Base-by-base conservation (phyloP, 257 asterid genomes). In the Nicotiana noctiflora region DNA sequence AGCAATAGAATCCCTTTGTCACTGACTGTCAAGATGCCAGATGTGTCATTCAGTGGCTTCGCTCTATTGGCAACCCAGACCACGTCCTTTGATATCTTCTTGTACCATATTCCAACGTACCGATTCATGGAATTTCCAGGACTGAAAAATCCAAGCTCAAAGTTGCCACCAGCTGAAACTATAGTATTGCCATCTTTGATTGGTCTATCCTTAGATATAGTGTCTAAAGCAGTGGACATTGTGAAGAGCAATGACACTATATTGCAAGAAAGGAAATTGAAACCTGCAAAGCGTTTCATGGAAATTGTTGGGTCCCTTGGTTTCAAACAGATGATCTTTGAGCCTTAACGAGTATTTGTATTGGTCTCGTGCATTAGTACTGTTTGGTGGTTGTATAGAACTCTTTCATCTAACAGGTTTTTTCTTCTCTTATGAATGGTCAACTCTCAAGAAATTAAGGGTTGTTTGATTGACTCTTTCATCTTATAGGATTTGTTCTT, bases 31-130 rank as follows among this genome's bases (percentile, higher is more conserved):
- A 84, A 29, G 0, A 21, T 13, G 15, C 74, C 84, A 6, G 79
- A 80, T 17, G 21, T 80, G 21, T 84, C 80, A 53, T 49, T 61
- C 64, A 84, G 8, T 7, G 87, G 83, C 1, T 40, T 7, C 9
- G 56, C 23, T 40, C 60, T 82, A 52, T 82, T 84, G 37, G 86
- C 86, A 15, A 84, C 82, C 86, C 86, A 84, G 0, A 81, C 82
- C 2, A 77, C 81, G 2, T 51, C 59, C 65, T 2, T 31, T 52
- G 49, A 34, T 37, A 27, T 23, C 19, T 27, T 56, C 37, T 56
- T 80, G 49, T 55, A 80, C 79, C 83, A 80, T 52, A 67, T 67
- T 5, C 79, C 79, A 32, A 80, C 19, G 37, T 52, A 80, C 3
- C n/a, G 63, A 57, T 57, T 67, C 52, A 23, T 80, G 10, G 49